Evolutionary conservation across 1,284 basidiomycete genomes (phyloP).

Genomic region (Schizophyllum amplum): DNA sequence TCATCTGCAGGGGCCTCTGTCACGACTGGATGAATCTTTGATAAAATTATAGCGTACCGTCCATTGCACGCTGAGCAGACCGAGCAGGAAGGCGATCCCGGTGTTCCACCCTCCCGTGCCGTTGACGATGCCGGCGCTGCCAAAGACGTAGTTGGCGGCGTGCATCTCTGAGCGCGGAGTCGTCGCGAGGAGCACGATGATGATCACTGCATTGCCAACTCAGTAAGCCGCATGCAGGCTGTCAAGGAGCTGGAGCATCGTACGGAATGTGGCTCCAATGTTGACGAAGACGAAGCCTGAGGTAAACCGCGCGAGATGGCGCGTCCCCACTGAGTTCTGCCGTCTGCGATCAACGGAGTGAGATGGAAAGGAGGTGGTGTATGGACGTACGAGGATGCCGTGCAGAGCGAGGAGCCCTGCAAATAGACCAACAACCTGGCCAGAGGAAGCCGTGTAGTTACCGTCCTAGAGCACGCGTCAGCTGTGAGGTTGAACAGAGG

Average conservation of each 20-base stretch:
- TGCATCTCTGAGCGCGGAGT: conserved; percentile 80
- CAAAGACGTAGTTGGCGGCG: conserved; percentile 70
- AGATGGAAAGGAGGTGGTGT: not conserved
- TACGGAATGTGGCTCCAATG: conserved; percentile 62
- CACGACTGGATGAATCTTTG: not conserved
- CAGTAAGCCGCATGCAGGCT: not conserved
- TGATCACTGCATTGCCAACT: conserved; percentile 43
- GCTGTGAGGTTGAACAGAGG: not conserved
- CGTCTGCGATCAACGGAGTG: not conserved
- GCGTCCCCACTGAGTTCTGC: conserved; percentile 80
- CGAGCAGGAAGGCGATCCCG: conserved; percentile 83
- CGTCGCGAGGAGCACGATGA: conserved; percentile 78
- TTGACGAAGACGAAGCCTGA: conserved; percentile 84
- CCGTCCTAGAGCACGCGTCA: conserved; percentile 28
- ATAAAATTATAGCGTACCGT: conserved; percentile 41
- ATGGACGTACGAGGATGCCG: conserved; percentile 47
- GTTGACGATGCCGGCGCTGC: conserved; percentile 59
- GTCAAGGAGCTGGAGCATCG: conserved; percentile 16
- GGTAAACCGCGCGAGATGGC: conserved; percentile 72
- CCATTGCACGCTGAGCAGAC: conserved; percentile 87
- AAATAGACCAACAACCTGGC: conserved; percentile 73
- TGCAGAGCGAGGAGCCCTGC: conserved; percentile 66
- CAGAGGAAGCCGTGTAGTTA: conserved; percentile 41
- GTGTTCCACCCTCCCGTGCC: conserved; percentile 74
- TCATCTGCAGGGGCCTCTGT: conserved; percentile 18